These are phyloP conservation scores for Tothia fuscella DNA, from an alignment of 2,329 filamentous ascomycete genomes.

Conservation along the genomic window DNA sequence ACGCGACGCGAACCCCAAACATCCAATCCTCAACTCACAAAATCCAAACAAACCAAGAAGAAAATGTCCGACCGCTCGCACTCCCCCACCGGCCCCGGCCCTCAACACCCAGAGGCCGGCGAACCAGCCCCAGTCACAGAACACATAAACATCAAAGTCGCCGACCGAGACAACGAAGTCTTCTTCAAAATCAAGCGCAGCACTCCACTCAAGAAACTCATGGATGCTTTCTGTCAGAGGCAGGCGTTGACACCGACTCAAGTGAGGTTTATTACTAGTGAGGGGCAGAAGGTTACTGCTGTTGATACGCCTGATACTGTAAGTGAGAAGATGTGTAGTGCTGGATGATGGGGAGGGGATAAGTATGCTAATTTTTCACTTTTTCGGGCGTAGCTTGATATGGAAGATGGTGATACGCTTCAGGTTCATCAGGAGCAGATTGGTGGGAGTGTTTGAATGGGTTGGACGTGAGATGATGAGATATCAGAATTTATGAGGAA, in stretches of 20 bases:
- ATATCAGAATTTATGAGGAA: no score
- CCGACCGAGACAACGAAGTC: slow-evolving; percentile 98
- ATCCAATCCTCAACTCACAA: no score
- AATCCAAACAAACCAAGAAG: no score
- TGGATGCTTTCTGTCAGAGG: slow-evolving; percentile 94
- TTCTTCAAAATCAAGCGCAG: slow-evolving; percentile 99
- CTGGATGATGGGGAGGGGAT: background rate
- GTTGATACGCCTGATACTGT: slow-evolving; percentile 87
- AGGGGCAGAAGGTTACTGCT: slow-evolving; percentile 83
- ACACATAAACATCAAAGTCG: slow-evolving; percentile 98
- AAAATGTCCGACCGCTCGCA: slow-evolving; percentile 39
- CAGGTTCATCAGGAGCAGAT: slow-evolving; percentile 99
- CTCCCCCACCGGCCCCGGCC: slow-evolving; percentile 21
- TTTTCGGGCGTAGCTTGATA: slow-evolving; percentile 53
- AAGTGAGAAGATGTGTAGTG: slow-evolving; percentile 31
- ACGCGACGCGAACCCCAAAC: no score
- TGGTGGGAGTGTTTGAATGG: slow-evolving; percentile 59
- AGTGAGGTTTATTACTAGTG: slow-evolving; percentile 90
- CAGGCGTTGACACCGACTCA: slow-evolving; percentile 78
- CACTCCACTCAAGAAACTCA: slow-evolving; percentile 92
- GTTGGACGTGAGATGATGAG: no score
- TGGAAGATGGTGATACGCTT: slow-evolving; percentile 89
- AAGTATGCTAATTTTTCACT: background rate
- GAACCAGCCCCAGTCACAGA: slow-evolving; percentile 55
- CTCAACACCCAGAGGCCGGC: slow-evolving; percentile 22